Evolutionary conservation across 345 rosid species (phyloP), one percentile per base, ranked within the genome.

Genomic region (Ceriops zippeliana): DNA sequence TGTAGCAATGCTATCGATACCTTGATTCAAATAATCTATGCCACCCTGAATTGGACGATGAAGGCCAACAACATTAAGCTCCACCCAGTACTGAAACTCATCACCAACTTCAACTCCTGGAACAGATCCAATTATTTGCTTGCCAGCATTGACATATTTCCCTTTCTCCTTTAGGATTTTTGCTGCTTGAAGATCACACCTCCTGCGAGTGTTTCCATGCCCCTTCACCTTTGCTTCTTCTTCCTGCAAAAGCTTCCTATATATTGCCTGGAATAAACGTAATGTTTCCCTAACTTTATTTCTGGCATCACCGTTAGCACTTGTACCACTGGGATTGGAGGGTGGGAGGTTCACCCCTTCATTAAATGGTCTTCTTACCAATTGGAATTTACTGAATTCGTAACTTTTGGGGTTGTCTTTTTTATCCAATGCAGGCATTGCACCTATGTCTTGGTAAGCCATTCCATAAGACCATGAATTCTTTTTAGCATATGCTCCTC

Each of bases 51-150:
- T 66, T 61, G 30, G 87, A 32, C 84, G 89, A 80, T 93, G 98
- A 27, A 90, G 87, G 32, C 98, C 93, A 58, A 90, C 73, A 26
- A 90, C 70, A 70, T 80, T 83, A 30, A 90, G 97, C 72, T 93
- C 93, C 6, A 86, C 79, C 51, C 90, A 81, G 61, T 89, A 93
- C 49, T 84, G 92, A 80, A 89, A 93, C 72, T 82, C 96, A 69
- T 93, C 98, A 4, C 98, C 96, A 31, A 87, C 81, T 72, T 83
- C 83, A 69, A 89, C 90, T 30, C 97, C 98, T 0, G 97, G 97
- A 65, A 93, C 84, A 20, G 81, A 3, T 70, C 99, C 99, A 32
- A 91, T 61, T 47, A 90, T 83, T 24, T 71, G 82, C 49, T 67
- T 69, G 37, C 87, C 84, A 0, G 59, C 46, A 70, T 83, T 87